Conservation (phyloP, 805 yeast species). For the Wickerhamomyces rabaulensis region DNA sequence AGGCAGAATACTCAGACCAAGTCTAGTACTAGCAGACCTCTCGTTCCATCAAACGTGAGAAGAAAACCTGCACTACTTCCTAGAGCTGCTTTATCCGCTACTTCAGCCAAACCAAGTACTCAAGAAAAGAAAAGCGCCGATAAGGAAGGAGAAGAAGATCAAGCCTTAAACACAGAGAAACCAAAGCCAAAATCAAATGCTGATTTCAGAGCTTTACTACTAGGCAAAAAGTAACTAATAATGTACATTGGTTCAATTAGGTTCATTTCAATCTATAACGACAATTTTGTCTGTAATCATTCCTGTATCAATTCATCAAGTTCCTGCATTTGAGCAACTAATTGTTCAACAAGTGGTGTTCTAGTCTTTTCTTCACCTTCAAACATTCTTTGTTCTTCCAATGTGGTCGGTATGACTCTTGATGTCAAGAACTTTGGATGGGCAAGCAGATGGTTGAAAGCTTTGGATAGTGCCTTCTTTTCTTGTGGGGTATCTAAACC, state of each 20-base stretch:
- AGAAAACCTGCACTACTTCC: slow-evolving; percentile 1
- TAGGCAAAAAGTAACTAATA: slow-evolving; percentile 9
- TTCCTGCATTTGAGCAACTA: slow-evolving; percentile 49
- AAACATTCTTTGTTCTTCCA: slow-evolving; percentile 57
- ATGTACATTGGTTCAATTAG: background rate
- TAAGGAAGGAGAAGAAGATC: too few species aligned
- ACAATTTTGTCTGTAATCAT: background rate
- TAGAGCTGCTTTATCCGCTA: background rate
- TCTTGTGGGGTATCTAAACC: slow-evolving; percentile 60
- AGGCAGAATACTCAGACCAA: background rate
- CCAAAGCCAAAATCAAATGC: slow-evolving; percentile 15
- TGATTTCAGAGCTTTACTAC: slow-evolving; percentile 22
- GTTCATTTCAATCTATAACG: background rate
- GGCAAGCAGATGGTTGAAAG: slow-evolving; percentile 67
- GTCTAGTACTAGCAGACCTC: background rate
- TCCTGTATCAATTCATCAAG: slow-evolving; percentile 36
- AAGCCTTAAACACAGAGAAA: too few species aligned
- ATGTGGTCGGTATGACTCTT: slow-evolving; percentile 55
- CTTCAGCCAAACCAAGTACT: background rate
- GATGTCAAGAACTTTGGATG: slow-evolving; percentile 83
- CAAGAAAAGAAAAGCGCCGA: too few species aligned
- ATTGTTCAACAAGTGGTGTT: slow-evolving; percentile 36
- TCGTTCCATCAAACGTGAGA: slow-evolving; percentile 10
- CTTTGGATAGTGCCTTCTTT: slow-evolving; percentile 52
- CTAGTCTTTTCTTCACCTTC: slow-evolving; percentile 42